Percentiles rank a stretch among this genome's conserved stretches.
These are phyloP conservation scores for Botryotinia globosa DNA, from an alignment of 2,329 filamentous ascomycete genomes.

Conservation along the genomic window DNA sequence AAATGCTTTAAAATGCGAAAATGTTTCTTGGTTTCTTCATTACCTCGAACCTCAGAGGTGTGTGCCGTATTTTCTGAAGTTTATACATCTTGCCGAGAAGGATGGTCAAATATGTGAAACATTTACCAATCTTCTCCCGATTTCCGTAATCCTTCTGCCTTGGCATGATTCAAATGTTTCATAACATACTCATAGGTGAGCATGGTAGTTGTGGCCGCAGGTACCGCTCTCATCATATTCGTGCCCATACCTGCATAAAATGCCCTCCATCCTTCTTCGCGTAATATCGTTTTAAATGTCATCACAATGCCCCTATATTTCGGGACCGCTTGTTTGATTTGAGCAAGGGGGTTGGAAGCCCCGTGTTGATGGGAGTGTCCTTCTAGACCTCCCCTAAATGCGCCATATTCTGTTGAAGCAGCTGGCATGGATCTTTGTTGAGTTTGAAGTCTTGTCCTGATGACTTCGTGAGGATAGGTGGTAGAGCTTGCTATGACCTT, in stretches of 20 bases:
- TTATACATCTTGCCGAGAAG: not conserved
- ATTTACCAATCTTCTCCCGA: constrained; percentile 24
- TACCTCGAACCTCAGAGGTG: not conserved
- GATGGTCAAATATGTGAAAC: not conserved
- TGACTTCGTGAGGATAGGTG: constrained; percentile 96
- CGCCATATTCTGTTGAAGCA: constrained; percentile 51
- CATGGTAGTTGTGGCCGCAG: constrained; percentile 95
- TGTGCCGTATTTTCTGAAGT: not conserved
- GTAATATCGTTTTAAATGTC: constrained; percentile 80
- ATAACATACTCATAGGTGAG: constrained; percentile 83
- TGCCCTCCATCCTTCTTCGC: constrained; percentile 90
- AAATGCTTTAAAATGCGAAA: constrained; percentile 26
- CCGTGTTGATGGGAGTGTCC: constrained; percentile 26
- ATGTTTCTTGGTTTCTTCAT: not conserved
- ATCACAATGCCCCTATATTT: constrained; percentile 75
- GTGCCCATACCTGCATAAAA: constrained; percentile 98
- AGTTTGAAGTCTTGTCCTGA: constrained; percentile 89
- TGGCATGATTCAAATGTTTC: constrained; percentile 34
- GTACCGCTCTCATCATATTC: constrained; percentile 94
- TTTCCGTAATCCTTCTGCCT: constrained; percentile 33
- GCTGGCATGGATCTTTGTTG: constrained; percentile 71
- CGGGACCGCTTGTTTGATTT: constrained; percentile 35
- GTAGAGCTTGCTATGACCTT: constrained; percentile 93
- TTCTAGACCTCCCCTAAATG: constrained; percentile 38
- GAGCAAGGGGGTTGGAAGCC: constrained; percentile 33